These are phyloP conservation scores for Alternaria angustiovoidea DNA, from an alignment of 2,329 filamentous ascomycete genomes.

Conservation along the genomic window DNA sequence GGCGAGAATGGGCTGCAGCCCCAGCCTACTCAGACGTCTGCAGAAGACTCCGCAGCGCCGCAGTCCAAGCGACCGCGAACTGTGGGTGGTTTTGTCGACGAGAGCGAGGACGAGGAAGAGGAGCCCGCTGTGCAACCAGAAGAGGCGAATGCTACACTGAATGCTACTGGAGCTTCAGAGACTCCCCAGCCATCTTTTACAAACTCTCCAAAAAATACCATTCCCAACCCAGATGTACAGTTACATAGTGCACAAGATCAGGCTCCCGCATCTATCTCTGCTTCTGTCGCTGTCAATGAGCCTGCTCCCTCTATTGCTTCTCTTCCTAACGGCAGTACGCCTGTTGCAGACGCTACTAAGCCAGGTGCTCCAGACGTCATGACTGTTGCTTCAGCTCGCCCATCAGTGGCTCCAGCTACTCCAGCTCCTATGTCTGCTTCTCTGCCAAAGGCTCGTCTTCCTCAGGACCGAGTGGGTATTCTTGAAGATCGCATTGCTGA, in stretches of 20 bases:
- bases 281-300: constrained; percentile 52
- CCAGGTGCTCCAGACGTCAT: constrained; percentile 38
- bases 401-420: constrained; percentile 52
- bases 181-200: constrained; percentile 63
- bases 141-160: constrained; percentile 58
- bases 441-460: constrained; percentile 63
- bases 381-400: constrained; percentile 42
- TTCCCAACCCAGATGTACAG: constrained; percentile 66
- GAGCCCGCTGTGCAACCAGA: constrained; percentile 56
- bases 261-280: constrained; percentile 52
- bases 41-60: constrained; percentile 41
- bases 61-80: constrained; percentile 59
- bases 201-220: constrained; percentile 64
- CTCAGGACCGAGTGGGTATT: constrained; percentile 77
- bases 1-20: constrained; percentile 35
- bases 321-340: constrained; percentile 56
- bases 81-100: constrained; percentile 69
- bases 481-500: constrained; percentile 92
- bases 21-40: constrained; percentile 24
- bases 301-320: constrained; percentile 61
- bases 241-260: constrained; percentile 65
- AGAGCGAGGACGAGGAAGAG: constrained; percentile 67
- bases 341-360: constrained; percentile 49
- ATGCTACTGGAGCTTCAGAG: constrained; percentile 58
- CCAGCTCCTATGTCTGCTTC: constrained; percentile 41